A percentile compares a stretch with the other conserved stretches of the same genome.
Evolutionary conservation across 768 basidiomycete genomes (phyloP).

Genomic region (Exsudoporus frostii): DNA sequence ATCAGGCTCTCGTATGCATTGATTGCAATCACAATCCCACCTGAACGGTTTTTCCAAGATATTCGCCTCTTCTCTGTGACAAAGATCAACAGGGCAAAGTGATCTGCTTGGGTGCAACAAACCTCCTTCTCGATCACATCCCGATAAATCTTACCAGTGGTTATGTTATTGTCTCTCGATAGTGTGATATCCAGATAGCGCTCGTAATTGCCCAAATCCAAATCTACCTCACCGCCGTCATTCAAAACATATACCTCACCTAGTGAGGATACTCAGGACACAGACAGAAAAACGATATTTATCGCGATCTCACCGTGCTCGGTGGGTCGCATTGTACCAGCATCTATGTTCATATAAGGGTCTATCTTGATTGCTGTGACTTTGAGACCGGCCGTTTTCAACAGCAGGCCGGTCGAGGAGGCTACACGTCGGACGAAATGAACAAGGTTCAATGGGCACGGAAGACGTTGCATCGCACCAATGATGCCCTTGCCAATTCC

Average conservation of each 20-base stretch:
- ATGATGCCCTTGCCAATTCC: conserved; percentile 99
- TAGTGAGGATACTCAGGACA: conserved; percentile 31
- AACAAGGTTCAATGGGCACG: conserved; percentile 15
- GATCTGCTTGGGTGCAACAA: conserved; percentile 23
- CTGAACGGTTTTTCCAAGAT: conserved; percentile 96
- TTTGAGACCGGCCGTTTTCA: conserved; percentile 93
- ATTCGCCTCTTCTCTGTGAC: conserved; percentile 71
- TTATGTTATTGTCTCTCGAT: conserved; percentile 95
- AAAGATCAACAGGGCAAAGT: conserved; percentile 9
- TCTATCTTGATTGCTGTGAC: conserved; percentile 99
- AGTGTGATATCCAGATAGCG: conserved; percentile 95
- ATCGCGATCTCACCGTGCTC: conserved; percentile 77
- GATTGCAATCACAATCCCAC: conserved; percentile 37
- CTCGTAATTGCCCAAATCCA: conserved; percentile 98
- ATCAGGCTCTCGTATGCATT: conserved; percentile 5
- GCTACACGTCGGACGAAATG: conserved; percentile 48
- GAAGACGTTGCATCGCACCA: conserved; percentile 52
- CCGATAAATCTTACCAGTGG: conserved; percentile 96
- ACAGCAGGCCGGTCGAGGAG: conserved; percentile 91
- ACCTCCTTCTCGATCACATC: conserved; percentile 98
- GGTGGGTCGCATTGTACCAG: conserved; percentile 97
- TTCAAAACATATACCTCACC: conserved; percentile 98
- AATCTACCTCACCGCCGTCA: conserved; percentile 96
- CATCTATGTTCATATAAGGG: conserved; percentile 99
- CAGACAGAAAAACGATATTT: neutral